Percentiles rank a stretch among this genome's conserved stretches.
Conservation (phyloP, 1,284 basidiomycete genomes). For the Ceratobasidium sp. region DNA sequence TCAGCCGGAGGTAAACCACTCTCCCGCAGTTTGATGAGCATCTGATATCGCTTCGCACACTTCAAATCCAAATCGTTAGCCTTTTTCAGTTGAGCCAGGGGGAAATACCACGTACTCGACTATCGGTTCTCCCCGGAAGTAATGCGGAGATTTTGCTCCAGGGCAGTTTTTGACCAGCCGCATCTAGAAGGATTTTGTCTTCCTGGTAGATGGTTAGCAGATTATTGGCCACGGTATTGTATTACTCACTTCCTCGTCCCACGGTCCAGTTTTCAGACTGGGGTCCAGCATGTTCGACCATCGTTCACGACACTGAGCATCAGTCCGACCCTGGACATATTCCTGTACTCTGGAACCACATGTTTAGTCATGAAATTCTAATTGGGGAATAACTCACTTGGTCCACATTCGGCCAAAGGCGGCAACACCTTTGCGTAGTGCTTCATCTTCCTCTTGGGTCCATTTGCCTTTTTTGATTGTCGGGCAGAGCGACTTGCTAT, state of each 20-base stretch:
- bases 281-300: slow-evolving; percentile 43
- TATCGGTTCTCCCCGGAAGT: slow-evolving; percentile 40
- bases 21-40: slow-evolving; percentile 19
- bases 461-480: slow-evolving; percentile 40
- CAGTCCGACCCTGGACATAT: slow-evolving; percentile 41
- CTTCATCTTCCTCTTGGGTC: slow-evolving; percentile 41
- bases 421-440: slow-evolving; percentile 34
- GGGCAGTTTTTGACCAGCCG: slow-evolving; percentile 21
- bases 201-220: slow-evolving; percentile 25
- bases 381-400: slow-evolving; percentile 9
- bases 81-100: background rate
- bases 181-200: slow-evolving; percentile 35
- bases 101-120: slow-evolving; percentile 32
- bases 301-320: slow-evolving; percentile 42
- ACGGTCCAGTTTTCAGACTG: slow-evolving; percentile 40
- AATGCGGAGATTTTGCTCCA: slow-evolving; percentile 41
- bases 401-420: slow-evolving; percentile 38
- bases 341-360: slow-evolving; percentile 28
- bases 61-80: slow-evolving; percentile 11
- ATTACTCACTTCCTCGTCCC: slow-evolving; percentile 39
- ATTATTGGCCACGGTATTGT: background rate
- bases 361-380: background rate
- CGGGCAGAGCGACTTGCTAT: slow-evolving; percentile 40
- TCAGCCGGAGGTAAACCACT: background rate
- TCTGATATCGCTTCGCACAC: slow-evolving; percentile 39